These are phyloP conservation scores for Candida xyloterini DNA, from an alignment of 805 yeast species.

Conservation along the genomic window DNA sequence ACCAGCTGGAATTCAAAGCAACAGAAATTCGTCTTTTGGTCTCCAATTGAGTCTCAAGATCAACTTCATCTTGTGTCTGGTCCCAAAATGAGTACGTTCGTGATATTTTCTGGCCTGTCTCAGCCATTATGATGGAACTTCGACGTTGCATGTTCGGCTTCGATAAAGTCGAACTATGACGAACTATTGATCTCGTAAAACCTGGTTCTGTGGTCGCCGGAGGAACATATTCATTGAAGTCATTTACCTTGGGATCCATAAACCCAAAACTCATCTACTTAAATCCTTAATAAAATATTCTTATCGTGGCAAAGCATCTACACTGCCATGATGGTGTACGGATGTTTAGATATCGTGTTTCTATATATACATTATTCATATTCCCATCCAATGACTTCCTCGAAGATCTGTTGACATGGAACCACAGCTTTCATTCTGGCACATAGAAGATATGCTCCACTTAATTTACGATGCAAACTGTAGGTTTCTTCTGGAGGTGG, in stretches of 20 bases:
- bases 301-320: constrained; percentile 3
- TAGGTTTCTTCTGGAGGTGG: constrained; percentile 99
- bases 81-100: constrained; percentile 31
- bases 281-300: background rate
- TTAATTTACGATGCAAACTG: constrained; percentile 90
- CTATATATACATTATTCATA: constrained; percentile 19
- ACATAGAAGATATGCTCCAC: constrained; percentile 90
- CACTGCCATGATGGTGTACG: constrained; percentile 5
- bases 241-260: background rate
- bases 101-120: constrained; percentile 39
- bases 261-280: constrained; percentile 2
- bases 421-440: constrained; percentile 80
- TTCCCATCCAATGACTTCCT: constrained; percentile 64
- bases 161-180: constrained; percentile 15
- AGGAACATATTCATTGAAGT: constrained; percentile 4
- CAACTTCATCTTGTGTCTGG: constrained; percentile 22
- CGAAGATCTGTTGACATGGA: constrained; percentile 74
- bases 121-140: constrained; percentile 43
- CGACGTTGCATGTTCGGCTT: constrained; percentile 23
- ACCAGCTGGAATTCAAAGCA: constrained; percentile 11
- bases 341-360: background rate
- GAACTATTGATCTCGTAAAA: constrained; percentile 4
- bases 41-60: constrained; percentile 14
- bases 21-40: constrained; percentile 6
- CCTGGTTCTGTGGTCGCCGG: constrained; percentile 2